Conservation (phyloP, 805 yeast genomes). For the Saccharomycopsis guyanensis region DNA sequence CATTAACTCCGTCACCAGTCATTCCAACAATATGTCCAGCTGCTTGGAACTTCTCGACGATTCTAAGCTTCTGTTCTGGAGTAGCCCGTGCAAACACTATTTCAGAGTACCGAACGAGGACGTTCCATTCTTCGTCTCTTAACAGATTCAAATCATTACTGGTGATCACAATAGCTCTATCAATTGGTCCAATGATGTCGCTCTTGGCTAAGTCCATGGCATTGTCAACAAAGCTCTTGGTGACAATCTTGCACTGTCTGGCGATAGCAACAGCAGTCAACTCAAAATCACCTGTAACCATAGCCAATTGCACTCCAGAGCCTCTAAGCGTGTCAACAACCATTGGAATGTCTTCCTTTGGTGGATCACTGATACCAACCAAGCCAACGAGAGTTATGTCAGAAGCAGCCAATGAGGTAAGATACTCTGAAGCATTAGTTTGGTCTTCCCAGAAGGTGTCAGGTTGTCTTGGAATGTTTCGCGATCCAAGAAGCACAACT, state of each 20-base stretch:
- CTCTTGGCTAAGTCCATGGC: conserved; percentile 22
- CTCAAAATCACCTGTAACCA: conserved; percentile 49
- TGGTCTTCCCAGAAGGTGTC: background rate
- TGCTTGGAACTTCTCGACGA: conserved; percentile 78
- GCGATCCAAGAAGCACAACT: conserved; percentile 29
- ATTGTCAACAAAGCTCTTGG: conserved; percentile 22
- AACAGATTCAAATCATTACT: conserved; percentile 29
- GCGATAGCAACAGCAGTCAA: conserved; percentile 46
- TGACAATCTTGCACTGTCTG: conserved; percentile 33
- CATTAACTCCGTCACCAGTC: conserved; percentile 99
- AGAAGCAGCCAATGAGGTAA: conserved; percentile 17
- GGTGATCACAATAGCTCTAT: conserved; percentile 29
- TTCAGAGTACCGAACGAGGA: conserved; percentile 31
- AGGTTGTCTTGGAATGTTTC: conserved; percentile 22
- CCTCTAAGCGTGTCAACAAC: conserved; percentile 29
- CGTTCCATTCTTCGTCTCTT: conserved; percentile 37
- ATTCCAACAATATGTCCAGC: conserved; percentile 93
- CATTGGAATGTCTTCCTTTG: conserved; percentile 30
- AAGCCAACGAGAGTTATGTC: conserved; percentile 31
- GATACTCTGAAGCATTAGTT: conserved; percentile 12
- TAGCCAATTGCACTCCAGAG: conserved; percentile 36
- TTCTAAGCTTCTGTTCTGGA: conserved; percentile 85
- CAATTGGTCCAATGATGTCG: no score
- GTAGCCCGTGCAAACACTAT: conserved; percentile 86
- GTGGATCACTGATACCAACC: conserved; percentile 39